These are phyloP conservation scores for Linderina pennispora DNA, from an alignment of 192 early-diverging fungal species.

Conservation along the genomic window DNA sequence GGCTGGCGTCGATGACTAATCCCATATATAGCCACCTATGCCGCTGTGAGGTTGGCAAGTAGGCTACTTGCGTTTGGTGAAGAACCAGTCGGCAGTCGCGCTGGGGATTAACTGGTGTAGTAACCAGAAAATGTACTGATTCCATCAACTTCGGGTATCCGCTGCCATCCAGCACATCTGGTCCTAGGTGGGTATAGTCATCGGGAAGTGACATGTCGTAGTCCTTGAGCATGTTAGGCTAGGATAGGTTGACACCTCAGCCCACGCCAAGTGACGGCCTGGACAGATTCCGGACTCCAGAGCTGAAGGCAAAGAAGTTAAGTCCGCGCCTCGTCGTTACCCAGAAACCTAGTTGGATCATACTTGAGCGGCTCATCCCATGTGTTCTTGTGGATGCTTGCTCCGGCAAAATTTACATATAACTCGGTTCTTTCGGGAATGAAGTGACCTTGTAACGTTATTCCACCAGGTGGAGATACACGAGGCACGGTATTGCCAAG, in stretches of 20 bases:
- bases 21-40: no score
- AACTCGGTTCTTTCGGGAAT: background rate
- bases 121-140: constrained; percentile 22
- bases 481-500: background rate
- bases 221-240: constrained; percentile 31
- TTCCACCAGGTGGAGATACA: background rate
- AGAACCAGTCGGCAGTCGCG: constrained; percentile 27
- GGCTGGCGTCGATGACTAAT: no score
- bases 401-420: background rate
- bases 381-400: background rate
- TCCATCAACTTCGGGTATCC: constrained; percentile 28
- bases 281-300: constrained; percentile 40
- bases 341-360: background rate
- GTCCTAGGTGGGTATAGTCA: constrained; percentile 8
- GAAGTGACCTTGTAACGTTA: background rate
- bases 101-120: constrained; percentile 21
- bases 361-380: background rate
- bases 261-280: constrained; percentile 29
- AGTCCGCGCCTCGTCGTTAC: background rate
- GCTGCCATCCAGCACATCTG: constrained; percentile 4
- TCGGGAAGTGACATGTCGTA: constrained; percentile 26
- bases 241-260: constrained; percentile 28
- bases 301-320: constrained; percentile 27
- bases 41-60: no score
- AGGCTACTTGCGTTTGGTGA: constrained; percentile 16